These are phyloP conservation scores for Yamadazyma diospyri DNA, from an alignment of 1,139 yeast genomes.

Conservation along the genomic window DNA sequence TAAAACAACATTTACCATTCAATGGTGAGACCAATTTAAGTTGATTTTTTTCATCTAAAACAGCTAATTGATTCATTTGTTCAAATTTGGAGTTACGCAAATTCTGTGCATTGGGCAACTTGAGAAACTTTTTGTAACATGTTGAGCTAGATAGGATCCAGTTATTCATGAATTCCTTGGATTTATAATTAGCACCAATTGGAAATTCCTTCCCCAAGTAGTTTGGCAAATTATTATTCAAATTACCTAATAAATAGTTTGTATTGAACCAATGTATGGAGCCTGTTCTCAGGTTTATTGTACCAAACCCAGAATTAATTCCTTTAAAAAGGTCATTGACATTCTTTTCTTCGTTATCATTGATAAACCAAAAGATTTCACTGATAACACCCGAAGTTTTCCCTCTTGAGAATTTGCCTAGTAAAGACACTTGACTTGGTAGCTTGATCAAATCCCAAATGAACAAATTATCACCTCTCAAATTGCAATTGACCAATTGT, in stretches of 20 bases:
- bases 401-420: slow-evolving; percentile 63
- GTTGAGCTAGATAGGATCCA: slow-evolving; percentile 36
- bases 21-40: slow-evolving; percentile 40
- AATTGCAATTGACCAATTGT: slow-evolving; percentile 52
- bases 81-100: slow-evolving; percentile 12
- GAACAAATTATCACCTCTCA: slow-evolving; percentile 60
- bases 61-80: slow-evolving; percentile 32
- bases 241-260: slow-evolving; percentile 36
- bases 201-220: slow-evolving; percentile 17
- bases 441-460: slow-evolving; percentile 62
- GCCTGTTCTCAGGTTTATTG: slow-evolving; percentile 54
- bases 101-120: slow-evolving; percentile 25
- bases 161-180: slow-evolving; percentile 28
- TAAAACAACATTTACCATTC: slow-evolving; percentile 42
- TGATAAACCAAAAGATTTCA: slow-evolving; percentile 53
- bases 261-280: slow-evolving; percentile 62
- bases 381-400: slow-evolving; percentile 56
- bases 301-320: slow-evolving; percentile 47
- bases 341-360: slow-evolving; percentile 17
- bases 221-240: slow-evolving; percentile 22
- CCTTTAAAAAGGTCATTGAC: slow-evolving; percentile 18
- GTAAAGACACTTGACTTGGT: slow-evolving; percentile 48
- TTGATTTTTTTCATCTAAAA: slow-evolving; percentile 32
- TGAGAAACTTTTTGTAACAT: slow-evolving; percentile 29
- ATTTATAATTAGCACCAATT: slow-evolving; percentile 2